Base-by-base conservation (phyloP, 345 rosid species). In the Syzygium jambos region DNA sequence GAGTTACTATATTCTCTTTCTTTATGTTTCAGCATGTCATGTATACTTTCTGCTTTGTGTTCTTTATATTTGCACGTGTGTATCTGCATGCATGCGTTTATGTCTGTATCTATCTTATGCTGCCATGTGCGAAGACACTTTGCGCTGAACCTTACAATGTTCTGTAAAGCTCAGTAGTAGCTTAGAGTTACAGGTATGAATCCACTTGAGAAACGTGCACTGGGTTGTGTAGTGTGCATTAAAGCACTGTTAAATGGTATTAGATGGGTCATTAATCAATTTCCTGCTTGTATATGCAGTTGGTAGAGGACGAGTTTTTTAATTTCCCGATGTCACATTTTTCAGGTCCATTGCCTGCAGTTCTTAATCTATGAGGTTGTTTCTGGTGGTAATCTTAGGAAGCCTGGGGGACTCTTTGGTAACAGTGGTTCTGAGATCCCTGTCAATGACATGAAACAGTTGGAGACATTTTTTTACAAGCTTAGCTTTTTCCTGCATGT, bases 371-470 rank as follows among this genome's bases (percentile, higher is more conserved):
- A 96, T 90, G 99, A 98, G 92, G 98, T 96, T 88, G 99, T 98
- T 14, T 98, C 99, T 92, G 99, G 99, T 86, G 99, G 99, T 87
- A 96, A 98, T 94, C 96, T 96, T 86, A 93, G 99, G 92, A 96
- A 95, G 90, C 99, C 99, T 61, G 99, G 99, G 83, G 99, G 99
- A 25, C 97, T 98, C 84, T 98, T 98, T 93, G 98, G 99, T 84
- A 98, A 98, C 88, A 94, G 94, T 88, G 99, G 98, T 83, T 98
- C 99, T 91, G 99, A 98, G 91, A 96, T 98, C 90, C 99, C 98
- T 85, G 94, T 94, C 77, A 95, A 93, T 91, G 99, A 98, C 90
- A 89, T 96, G 85, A 98, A 98, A 94, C 99, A 93, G 91, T 89
- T 98, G 91, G 99, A 98, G 92, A 93, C 95, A 53, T 96, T 96